Base-by-base conservation (phyloP, 306 rosid species). In the Cicer cuneatum region DNA sequence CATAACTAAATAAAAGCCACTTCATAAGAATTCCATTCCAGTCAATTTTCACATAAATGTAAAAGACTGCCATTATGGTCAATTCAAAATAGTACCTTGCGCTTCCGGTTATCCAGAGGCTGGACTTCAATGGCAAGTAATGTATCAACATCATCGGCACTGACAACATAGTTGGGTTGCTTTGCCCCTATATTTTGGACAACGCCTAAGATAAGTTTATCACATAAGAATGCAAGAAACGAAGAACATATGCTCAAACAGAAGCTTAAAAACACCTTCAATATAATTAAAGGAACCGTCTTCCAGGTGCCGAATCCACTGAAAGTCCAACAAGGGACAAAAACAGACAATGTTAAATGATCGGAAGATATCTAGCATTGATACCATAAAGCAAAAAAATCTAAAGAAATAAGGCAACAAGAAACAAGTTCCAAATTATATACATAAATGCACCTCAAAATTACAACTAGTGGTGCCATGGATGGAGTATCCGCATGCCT, bases 51-150 rank as follows among this genome's bases (percentile, higher is more conserved):
- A 18, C 64, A 65, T 19, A 42, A 14, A 68, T 4, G 43, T 15
- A 63, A 37, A 71, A 52, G 71, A 83, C 69, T 8, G 74, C 39
- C 57, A 35, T 33, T 39, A 41, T 47, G 59, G 24, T 57, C 64
- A 59, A 73, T 38, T 46, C 75, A 49, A 72, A 46, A 79, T 39
- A 38, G 43, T 85, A 90, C 97, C 97, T 90, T 92, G 62, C 97
- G 97, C 83, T 89, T 94, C 89, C 95, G 90, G 85, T 92, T 80
- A 85, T 94, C 99, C 63, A 86, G 86, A 66, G 99, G 97, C 82
- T 88, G 93, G 82, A 94, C 99, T 85, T 94, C 95, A 82, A 94
- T 88, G 80, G 99, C 96, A 58, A 94, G 97, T 76, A 87, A 86
- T 69, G 89, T 79, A 29, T 86, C 93, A 82, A 94, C 96, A 78